Conservation (phyloP, 192 early-diverging fungal species). For the Podila epicladia region DNA sequence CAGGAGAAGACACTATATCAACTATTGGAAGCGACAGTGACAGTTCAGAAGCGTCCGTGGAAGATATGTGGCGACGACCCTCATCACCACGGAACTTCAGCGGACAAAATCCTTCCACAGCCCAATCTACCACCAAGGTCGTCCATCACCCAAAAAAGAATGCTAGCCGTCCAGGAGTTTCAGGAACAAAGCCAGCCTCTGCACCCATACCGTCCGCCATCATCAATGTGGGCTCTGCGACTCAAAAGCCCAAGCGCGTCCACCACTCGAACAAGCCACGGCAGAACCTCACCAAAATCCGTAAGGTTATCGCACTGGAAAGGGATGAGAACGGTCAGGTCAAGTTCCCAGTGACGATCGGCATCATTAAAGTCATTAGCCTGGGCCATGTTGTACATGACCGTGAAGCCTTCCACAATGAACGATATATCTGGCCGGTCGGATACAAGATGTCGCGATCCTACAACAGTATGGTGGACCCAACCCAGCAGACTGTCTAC, state of each 20-base stretch:
- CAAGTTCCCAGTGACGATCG: conserved; percentile 81
- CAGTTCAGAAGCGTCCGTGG: conserved; percentile 20
- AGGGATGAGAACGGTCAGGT: conserved; percentile 72
- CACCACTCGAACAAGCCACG: conserved; percentile 39
- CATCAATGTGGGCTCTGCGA: conserved; percentile 35
- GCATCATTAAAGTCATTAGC: conserved; percentile 75
- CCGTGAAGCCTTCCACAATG: conserved; percentile 83
- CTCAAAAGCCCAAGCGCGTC: conserved; percentile 41
- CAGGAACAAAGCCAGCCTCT: conserved; percentile 7
- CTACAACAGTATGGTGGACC: conserved; percentile 66
- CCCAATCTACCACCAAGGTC: background rate
- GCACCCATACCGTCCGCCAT: conserved; percentile 34
- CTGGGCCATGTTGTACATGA: conserved; percentile 83
- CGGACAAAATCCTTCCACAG: background rate
- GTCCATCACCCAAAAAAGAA: conserved; percentile 18
- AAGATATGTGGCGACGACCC: conserved; percentile 6
- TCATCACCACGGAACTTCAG: background rate
- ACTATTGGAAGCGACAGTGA: conserved; percentile 31
- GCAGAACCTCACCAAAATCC: conserved; percentile 11
- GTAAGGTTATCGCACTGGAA: conserved; percentile 43
- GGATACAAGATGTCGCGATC: conserved; percentile 73
- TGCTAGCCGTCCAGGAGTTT: background rate
- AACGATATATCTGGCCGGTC: conserved; percentile 93
- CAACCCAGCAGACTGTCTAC: conserved; percentile 65
- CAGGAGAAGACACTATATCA: conserved; percentile 23